Conservation (phyloP, 1,284 basidiomycete genomes). For the Malassezia japonica region DNA sequence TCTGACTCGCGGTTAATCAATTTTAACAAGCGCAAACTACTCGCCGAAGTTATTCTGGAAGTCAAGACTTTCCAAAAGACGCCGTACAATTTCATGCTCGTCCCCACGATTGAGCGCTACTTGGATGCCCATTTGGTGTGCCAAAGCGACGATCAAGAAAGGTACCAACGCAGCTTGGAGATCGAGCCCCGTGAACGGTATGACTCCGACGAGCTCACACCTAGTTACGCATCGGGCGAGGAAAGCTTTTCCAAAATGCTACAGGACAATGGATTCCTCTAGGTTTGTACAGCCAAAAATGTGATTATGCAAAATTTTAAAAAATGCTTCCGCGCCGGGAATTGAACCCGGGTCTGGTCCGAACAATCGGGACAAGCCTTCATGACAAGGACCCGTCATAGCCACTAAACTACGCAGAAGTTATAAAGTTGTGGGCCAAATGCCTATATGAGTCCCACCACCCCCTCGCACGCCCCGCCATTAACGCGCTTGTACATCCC, state of each 20-base stretch:
- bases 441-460: no score
- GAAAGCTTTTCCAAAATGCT: slow-evolving; percentile 71
- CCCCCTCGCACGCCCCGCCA: no score
- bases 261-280: slow-evolving; percentile 78
- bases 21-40: slow-evolving; percentile 86
- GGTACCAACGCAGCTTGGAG: slow-evolving; percentile 71
- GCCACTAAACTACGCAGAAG: slow-evolving; percentile 22
- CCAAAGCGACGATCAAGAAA: slow-evolving; percentile 34
- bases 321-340: slow-evolving; percentile 22
- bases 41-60: slow-evolving; percentile 87
- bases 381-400: slow-evolving; percentile 22
- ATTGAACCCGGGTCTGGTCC: slow-evolving; percentile 23
- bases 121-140: slow-evolving; percentile 63
- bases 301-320: background rate
- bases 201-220: no score
- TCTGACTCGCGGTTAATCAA: slow-evolving; percentile 65
- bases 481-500: no score
- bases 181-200: slow-evolving; percentile 76
- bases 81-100: slow-evolving; percentile 65
- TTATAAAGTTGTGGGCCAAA: no score
- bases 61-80: slow-evolving; percentile 90
- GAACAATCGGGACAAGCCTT: background rate
- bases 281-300: background rate
- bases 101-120: slow-evolving; percentile 63
- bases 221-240: no score